Percentiles rank a stretch among this genome's conserved stretches.
Conservation (phyloP, 2,329 filamentous ascomycete species). For the Sarocladiaceae sp. region DNA sequence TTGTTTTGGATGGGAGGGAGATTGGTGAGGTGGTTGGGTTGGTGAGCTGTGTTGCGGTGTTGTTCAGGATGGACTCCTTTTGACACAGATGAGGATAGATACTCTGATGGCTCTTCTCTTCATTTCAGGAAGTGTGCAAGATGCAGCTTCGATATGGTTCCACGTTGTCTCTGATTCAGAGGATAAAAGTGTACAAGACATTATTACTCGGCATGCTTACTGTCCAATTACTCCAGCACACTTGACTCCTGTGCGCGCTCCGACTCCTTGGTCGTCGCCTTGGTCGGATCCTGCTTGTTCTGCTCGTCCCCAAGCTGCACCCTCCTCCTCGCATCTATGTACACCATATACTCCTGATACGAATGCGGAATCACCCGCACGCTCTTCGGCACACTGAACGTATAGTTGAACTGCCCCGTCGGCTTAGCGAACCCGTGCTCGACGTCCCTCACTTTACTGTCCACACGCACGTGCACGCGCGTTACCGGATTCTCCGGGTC, state of each 20-base stretch:
- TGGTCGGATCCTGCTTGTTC: background rate
- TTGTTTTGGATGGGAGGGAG: no score
- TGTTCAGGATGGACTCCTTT: no score
- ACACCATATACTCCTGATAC: constrained; percentile 25
- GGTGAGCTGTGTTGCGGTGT: no score
- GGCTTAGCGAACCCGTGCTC: constrained; percentile 23
- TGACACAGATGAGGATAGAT: no score
- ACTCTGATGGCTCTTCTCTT: no score
- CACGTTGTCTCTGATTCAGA: no score
- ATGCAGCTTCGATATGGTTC: no score
- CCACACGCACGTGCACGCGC: constrained; percentile 22
- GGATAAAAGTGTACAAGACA: no score
- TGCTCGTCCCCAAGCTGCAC: constrained; percentile 12
- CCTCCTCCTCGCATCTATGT: constrained; percentile 22
- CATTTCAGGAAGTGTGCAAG: no score
- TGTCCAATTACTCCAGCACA: no score
- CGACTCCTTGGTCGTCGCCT: background rate
- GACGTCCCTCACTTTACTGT: constrained; percentile 24
- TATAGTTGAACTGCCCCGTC: constrained; percentile 25
- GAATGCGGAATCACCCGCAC: constrained; percentile 22
- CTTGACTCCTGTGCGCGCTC: background rate
- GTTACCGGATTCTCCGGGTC: constrained; percentile 20
- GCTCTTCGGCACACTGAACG: constrained; percentile 22
- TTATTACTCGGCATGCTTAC: no score
- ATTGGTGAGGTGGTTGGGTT: no score